Percentiles rank a stretch among this genome's conserved stretches.
Evolutionary conservation across 1,139 yeast species (phyloP).

Genomic region (Kurtzmaniella quercitrusa): DNA sequence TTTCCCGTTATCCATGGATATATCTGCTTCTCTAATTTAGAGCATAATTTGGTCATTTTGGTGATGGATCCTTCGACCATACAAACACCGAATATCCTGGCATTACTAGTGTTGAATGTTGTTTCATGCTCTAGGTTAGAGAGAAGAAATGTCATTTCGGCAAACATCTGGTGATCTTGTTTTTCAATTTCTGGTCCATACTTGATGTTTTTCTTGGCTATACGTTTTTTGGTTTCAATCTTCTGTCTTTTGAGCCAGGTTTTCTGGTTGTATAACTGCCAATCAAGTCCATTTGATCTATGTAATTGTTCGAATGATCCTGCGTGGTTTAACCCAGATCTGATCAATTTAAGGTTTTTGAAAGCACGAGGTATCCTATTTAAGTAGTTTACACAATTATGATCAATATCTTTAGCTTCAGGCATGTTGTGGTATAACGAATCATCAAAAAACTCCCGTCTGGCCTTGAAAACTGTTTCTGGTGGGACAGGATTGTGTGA

Average conservation of each 20-base stretch:
- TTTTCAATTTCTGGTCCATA: constrained; percentile 8
- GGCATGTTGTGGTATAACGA: background rate
- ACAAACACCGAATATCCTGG: constrained; percentile 31
- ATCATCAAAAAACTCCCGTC: background rate
- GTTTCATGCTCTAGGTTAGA: constrained; percentile 19
- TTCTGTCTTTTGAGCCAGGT: constrained; percentile 22
- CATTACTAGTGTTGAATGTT: constrained; percentile 20
- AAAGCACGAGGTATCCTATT: background rate
- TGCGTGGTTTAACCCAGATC: background rate
- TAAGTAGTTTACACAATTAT: background rate
- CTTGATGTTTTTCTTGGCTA: constrained; percentile 12
- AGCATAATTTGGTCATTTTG: constrained; percentile 9
- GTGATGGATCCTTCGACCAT: constrained; percentile 9
- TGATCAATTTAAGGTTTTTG: background rate
- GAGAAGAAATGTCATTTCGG: constrained; percentile 11
- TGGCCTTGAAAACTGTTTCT: background rate
- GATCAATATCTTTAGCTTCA: background rate
- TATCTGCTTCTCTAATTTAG: constrained; percentile 8
- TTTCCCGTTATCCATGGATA: constrained; percentile 16
- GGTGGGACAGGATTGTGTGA: background rate
- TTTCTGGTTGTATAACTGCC: constrained; percentile 20
- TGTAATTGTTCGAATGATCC: constrained; percentile 1
- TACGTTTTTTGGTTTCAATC: constrained; percentile 9
- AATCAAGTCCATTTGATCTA: constrained; percentile 12
- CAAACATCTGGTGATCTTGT: constrained; percentile 11